These are phyloP conservation scores for Kentomonas sorsogonicus DNA, from an alignment of 208 protist genomes.

Conservation along the genomic window DNA sequence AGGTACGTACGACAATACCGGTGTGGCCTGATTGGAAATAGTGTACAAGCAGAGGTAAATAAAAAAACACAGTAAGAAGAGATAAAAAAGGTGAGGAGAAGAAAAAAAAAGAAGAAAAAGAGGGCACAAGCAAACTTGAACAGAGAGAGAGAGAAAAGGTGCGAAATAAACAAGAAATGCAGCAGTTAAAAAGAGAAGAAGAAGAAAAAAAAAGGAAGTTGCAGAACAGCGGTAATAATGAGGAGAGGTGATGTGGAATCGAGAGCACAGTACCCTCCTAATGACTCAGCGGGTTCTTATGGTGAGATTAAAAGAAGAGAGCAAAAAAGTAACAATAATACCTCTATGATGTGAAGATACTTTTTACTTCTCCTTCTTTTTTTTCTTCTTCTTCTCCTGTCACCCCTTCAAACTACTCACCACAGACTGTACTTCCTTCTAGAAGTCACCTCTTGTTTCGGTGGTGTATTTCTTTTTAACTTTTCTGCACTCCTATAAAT, in stretches of 20 bases:
- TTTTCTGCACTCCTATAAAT: too few species aligned
- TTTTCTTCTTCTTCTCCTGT: constrained; percentile 3
- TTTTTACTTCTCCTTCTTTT: neutral
- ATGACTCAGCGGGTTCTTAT: too few species aligned
- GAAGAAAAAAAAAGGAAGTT: neutral
- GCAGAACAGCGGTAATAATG: neutral
- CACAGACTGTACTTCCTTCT: too few species aligned
- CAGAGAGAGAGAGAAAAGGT: neutral
- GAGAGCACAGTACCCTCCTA: neutral
- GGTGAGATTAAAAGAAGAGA: constrained; percentile 7
- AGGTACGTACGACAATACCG: too few species aligned
- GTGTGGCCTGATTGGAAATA: too few species aligned
- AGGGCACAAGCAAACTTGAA: neutral
- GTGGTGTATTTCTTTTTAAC: too few species aligned
- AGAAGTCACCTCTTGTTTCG: too few species aligned
- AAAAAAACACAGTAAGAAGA: constrained; percentile 1
- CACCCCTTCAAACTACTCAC: constrained; percentile 1
- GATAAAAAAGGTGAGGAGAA: constrained; percentile 1
- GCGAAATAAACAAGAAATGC: neutral
- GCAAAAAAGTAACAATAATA: constrained; percentile 7
- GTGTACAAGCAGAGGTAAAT: too few species aligned
- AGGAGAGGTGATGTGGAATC: neutral
- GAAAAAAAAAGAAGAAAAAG: constrained; percentile 1
- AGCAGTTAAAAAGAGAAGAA: neutral
- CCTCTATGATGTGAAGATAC: neutral